Base-by-base conservation (phyloP, 371 early-diverging fungal species). In the Phascolomyces articulosus region DNA sequence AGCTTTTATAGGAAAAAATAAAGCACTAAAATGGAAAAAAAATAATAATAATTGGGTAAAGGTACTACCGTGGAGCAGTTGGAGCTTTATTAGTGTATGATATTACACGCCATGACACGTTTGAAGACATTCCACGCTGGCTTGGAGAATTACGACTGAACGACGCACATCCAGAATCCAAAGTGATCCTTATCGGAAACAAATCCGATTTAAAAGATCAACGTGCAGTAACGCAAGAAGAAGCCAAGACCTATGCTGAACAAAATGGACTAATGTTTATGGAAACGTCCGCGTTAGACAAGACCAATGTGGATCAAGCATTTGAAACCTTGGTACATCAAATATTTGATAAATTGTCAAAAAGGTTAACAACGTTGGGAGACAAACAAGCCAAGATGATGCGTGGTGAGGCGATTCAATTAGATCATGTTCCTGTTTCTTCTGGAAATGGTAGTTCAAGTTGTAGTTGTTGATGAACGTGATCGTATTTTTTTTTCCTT, bases 121-220 rank as follows among this genome's bases (percentile, higher is more conserved):
- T 99, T 83, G 87, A 90, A 74, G 91, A 93, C 70, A 91, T 92
- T 29, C 85, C 86, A 72, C 88, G 95, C 69, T 99, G 99, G 99
- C 88, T 99, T 28, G 88, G 93, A 60, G 99, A 99, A 77, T 93
- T 99, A 73, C 92, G 95, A 72, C 93, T 96, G 68, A 95, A 96
- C 66, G 96, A 98, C 75, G 99, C 98, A 40, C 91, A 91, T 51
- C 95, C 96, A 70, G 93, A 87, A 31, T 86, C 86, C 65, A 95
- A 96, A 83, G 96, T 98, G 81, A 89, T 99, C 78, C 78, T 99
- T 55, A 92, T 99, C 21, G 99, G 99, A 61, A 99, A 99, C 90
- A 99, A 99, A 85, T 89, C 95, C 63, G 99, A 99, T 85, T 83
- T 98, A 78, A 86, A 86, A 54, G 94, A 95, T 63, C 68, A 71